Evolutionary conservation across 768 basidiomycete species (phyloP).

Genomic region (Tulasnella sp.): DNA sequence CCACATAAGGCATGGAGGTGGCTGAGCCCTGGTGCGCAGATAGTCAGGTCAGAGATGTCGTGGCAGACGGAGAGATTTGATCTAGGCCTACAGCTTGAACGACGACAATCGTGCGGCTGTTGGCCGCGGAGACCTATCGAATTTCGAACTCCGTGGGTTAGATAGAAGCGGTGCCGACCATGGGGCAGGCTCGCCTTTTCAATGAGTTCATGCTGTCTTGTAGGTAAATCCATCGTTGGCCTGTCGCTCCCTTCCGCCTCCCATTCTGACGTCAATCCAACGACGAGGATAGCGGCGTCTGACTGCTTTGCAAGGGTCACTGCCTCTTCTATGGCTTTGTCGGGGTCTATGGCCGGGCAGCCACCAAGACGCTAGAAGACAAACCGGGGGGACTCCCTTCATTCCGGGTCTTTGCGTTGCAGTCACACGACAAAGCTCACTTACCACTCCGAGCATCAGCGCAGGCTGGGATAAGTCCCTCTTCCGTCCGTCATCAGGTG

Average conservation of each 20-base stretch:
- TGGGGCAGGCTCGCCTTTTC: constrained; percentile 30
- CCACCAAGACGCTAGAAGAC: constrained; percentile 57
- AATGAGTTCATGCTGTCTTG: constrained; percentile 58
- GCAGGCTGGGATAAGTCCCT: constrained; percentile 53
- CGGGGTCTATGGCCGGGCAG: constrained; percentile 55
- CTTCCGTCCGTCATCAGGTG: constrained; percentile 39
- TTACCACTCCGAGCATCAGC: constrained; percentile 63
- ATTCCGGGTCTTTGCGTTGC: not conserved
- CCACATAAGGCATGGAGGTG: constrained; percentile 55
- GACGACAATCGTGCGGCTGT: constrained; percentile 49
- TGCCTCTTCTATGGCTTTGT: constrained; percentile 54
- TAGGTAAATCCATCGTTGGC: constrained; percentile 56
- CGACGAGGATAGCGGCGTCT: constrained; percentile 57
- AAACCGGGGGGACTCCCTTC: constrained; percentile 17
- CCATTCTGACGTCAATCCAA: constrained; percentile 65
- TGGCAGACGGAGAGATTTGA: not conserved
- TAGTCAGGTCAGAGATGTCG: constrained; percentile 13
- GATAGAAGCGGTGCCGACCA: not conserved
- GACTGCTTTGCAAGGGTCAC: constrained; percentile 50
- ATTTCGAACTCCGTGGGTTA: not conserved
- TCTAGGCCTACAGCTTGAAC: constrained; percentile 50
- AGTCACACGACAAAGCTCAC: constrained; percentile 28
- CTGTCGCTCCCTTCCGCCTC: constrained; percentile 74
- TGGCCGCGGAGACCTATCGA: constrained; percentile 46
- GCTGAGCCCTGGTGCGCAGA: constrained; percentile 36